Base-by-base conservation (phyloP, 140 eudicot genomes). In the Bidens hawaiensis region DNA sequence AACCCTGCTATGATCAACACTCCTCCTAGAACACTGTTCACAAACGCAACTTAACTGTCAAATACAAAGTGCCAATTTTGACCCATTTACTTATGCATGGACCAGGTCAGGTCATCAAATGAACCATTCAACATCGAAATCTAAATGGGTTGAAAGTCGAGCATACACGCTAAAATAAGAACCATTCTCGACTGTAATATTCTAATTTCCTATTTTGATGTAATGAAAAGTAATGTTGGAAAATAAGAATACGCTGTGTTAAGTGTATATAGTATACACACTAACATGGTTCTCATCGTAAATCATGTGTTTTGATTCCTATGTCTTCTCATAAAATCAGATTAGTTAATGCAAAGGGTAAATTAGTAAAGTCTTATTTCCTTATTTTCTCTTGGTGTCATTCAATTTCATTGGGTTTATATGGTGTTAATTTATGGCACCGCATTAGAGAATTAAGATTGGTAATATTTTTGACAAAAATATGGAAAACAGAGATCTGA, bases 11-110 rank as follows among this genome's bases (percentile, higher is more conserved):
- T 77, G 22, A 93, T 93, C 30, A 83, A 76, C 62, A 76, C 53
- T 52, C 99, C 99, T 69, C 99, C 99, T 5, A 93, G 22, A 54
- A 88, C 68, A 66, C 99, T 93, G 89, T 68, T 75, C 72, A 69
- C 65, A 63, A 67, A 61, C 31, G 31, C 16, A 81, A 31, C 51
- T 31, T 61, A 49, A 40, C 62, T 17, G 53, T 67, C 60, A 60
- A 16, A 28, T 67, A 60, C 51, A 46, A 40, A 17, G 43, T 40
- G 30, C 12, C 34, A 50, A 17, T 18, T 65, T 48, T 25, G 25
- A 13, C 47, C 59, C 31, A 30, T 51, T 26, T 53, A 25, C 4
- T n/a, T 53, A 11, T 38, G 15, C 27, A 34, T 24, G 61, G 36
- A 15, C 22, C 0, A n/a, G 16, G 48, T 42, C 9, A 31, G 33